Evolutionary conservation across 1,284 basidiomycete species (phyloP), one percentile per base, ranked within the genome.

Genomic region (Heterobasidion irregulare): DNA sequence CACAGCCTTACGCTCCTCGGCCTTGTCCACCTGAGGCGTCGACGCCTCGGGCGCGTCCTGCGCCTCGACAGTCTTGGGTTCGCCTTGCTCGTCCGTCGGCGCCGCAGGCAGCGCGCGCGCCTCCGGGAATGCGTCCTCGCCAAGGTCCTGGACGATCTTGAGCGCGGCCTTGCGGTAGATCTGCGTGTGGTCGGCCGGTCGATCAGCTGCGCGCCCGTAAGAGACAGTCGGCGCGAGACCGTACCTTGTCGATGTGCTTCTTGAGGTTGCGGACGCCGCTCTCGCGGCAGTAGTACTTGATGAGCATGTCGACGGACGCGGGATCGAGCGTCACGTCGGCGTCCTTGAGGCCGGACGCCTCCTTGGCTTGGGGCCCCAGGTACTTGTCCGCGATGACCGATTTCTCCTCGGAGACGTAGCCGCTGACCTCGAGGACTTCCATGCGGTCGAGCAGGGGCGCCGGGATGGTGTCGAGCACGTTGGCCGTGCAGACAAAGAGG

Each of bases 361-460:
- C 93, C 76, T 90, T 95, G 10, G 95, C 96, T 71, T 98, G 94
- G 34, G 96, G 97, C 2, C 86, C 90, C 3, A 99, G 83, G 70
- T 98, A 99, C 65, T 83, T 82, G 41, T 88, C 83, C 1, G 96
- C 97, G 62, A 99, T 99, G 58, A 89, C 86, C 18, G 86, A 77
- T 76, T 99, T 99, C 74, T 99, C 95, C 65, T 98, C 96, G 0
- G 93, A 89, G 19, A 98, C 96, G 69, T 99, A 99, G 15, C 94
- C 94, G 58, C 86, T 89, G 33, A 99, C 94, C 74, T 98, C 94
- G 55, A 99, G 83, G 1, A 99, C 94, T 69, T 99, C 97, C 92
- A 95, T 94, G 57, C 95, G 87, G 70, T 99, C 97, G 34, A 98
- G 81, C 10, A 99, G 76, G 2, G 96, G 97, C 2, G 94, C 94